phyloP scores from a whole-genome alignment of 75 land plant genomes.

The Pinus tabuliformis region DNA sequence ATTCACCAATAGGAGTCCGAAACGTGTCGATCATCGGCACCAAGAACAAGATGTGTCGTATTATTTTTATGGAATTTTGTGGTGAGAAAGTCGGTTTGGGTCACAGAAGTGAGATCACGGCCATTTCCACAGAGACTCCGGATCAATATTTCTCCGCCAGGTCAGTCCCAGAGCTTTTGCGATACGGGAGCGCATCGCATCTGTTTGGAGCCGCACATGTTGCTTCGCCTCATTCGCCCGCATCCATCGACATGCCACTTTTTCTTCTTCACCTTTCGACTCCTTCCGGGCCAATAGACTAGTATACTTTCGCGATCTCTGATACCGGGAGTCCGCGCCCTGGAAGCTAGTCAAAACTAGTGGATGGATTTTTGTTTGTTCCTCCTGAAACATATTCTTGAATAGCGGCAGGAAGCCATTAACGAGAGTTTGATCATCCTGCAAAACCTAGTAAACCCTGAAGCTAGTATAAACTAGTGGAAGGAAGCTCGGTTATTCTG shows the following conservation, averaged over 20 bases:
- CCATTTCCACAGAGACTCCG: too few species aligned
- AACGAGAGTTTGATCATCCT: background rate
- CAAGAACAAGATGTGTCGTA: too few species aligned
- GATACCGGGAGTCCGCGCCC: background rate
- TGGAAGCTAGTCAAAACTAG: conserved; percentile 8
- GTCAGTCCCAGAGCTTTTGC: background rate
- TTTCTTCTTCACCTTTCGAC: background rate
- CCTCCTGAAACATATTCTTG: background rate
- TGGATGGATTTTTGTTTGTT: background rate
- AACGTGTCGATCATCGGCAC: too few species aligned
- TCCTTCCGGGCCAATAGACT: background rate
- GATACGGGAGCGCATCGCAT: background rate
- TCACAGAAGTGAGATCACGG: too few species aligned
- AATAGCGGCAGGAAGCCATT: background rate
- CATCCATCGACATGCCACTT: too few species aligned
- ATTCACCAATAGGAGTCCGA: too few species aligned
- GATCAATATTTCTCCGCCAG: background rate
- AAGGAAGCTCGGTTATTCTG: background rate
- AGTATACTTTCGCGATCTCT: background rate
- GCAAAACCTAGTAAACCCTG: background rate
- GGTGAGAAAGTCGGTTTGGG: too few species aligned
- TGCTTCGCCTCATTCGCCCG: too few species aligned
- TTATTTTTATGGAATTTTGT: too few species aligned
- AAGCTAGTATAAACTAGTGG: conserved; percentile 4
- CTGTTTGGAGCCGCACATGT: background rate